Evolutionary conservation across 306 rosid species (phyloP), one percentile per base, ranked within the genome.

Genomic region (Acmispon strigosus): DNA sequence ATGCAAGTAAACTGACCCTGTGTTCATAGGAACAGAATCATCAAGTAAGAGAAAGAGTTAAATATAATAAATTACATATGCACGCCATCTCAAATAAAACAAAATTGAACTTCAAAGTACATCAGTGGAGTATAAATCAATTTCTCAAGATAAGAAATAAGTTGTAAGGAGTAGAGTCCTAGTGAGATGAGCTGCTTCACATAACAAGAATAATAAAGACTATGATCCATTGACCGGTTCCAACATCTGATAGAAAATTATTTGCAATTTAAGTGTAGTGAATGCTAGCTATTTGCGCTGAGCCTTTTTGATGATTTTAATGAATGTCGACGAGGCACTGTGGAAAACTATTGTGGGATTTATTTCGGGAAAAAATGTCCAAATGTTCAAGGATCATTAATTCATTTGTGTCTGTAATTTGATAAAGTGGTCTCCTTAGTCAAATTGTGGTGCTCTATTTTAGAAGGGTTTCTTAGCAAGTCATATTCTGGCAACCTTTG

Each of bases 1-100:
- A 73, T 91, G 82, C 85, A 91, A 71, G 85, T 95, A 95, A 52
- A 95, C 83, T n/a, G 82, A 41, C 72, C 9, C 95, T 95, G 96
- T 15, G 44, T 78, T 54, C 59, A 66, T 34, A 58, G 56, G 56
- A 73, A 19, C 13, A 73, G 16, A 75, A 37, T 34, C 49, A 54
- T 79, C 82, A 76, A 27, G 24, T 54, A 76, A 27, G 24, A 58
- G 44, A 57, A 69, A 37, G 48, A 57, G 49, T 29, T 18, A 60
- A 32, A 22, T 17, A 27, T 39, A 20, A 34, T 29, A 43, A 13
- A 44, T 12, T 59, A 61, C 39, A 32, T 5, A 32, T 5, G 37
- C 37, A 69, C 45, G 32, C 37, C 51, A 57, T 70, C 72, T 67
- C 27, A 59, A 69, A 34, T 65, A 55, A 39, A 59, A 39, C 18